Percentiles rank a stretch among this genome's conserved stretches.
Conservation (phyloP, 176 grass and related monocot species). For the Oryza nivara region DNA sequence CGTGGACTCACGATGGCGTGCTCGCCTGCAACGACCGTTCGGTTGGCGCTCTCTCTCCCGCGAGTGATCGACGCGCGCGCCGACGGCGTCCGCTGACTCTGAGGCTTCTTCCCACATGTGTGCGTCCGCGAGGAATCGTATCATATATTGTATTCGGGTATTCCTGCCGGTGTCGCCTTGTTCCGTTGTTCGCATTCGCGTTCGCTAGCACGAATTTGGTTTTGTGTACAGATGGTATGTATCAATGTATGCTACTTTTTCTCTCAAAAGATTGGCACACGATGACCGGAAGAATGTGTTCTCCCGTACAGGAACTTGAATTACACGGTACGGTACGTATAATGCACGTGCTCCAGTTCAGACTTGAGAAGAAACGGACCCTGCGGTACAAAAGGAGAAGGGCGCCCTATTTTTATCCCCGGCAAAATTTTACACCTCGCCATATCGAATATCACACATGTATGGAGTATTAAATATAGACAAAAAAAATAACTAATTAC, state of each 20-base stretch:
- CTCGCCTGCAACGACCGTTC: neutral
- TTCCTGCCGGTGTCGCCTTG: neutral
- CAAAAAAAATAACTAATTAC: too few species aligned
- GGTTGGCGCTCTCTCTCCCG: neutral
- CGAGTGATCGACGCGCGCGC: too few species aligned
- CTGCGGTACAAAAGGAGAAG: neutral
- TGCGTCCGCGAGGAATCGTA: neutral
- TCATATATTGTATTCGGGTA: neutral
- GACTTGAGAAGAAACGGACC: neutral
- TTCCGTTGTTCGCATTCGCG: neutral
- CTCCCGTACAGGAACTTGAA: neutral
- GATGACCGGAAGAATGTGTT: neutral
- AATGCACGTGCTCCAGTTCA: neutral
- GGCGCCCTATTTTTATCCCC: too few species aligned
- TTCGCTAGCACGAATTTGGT: neutral
- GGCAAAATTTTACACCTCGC: too few species aligned
- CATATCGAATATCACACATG: too few species aligned
- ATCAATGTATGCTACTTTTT: too few species aligned
- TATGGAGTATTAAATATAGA: too few species aligned
- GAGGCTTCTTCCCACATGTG: neutral
- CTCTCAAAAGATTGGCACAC: neutral
- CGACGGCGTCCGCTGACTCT: too few species aligned
- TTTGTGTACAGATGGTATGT: neutral
- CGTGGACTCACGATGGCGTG: neutral
- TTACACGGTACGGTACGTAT: neutral